Percentiles rank a stretch among this genome's conserved stretches.
phyloP scores from a whole-genome alignment of 1,284 basidiomycete species.

The Microbotryum silenes-acaulis region DNA sequence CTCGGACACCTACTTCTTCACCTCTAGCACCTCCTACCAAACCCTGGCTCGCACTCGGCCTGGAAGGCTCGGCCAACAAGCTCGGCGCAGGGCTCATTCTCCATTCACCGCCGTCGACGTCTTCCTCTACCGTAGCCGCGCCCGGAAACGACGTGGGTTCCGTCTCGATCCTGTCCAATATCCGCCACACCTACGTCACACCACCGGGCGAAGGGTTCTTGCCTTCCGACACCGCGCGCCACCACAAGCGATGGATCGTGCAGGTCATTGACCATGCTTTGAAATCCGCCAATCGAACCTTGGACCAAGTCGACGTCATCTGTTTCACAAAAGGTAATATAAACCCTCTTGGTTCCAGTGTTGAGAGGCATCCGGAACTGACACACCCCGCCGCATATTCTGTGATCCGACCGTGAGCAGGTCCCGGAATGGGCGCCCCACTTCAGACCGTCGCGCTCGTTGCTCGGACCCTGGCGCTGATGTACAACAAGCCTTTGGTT shows the following conservation, averaged over 20 bases:
- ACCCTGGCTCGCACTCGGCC: slow-evolving; percentile 53
- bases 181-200: slow-evolving; percentile 96
- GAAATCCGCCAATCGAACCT: slow-evolving; percentile 58
- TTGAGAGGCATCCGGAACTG: background rate
- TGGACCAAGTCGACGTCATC: slow-evolving; percentile 82
- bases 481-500: slow-evolving; percentile 85
- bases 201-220: slow-evolving; percentile 96
- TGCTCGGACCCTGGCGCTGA: slow-evolving; percentile 80
- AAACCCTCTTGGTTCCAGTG: no score
- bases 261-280: slow-evolving; percentile 75
- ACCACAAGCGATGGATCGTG: slow-evolving; percentile 89
- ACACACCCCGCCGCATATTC: background rate
- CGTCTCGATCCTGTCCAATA: slow-evolving; percentile 45
- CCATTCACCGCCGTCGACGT: slow-evolving; percentile 54
- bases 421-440: slow-evolving; percentile 97
- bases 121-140: slow-evolving; percentile 40
- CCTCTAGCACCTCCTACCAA: slow-evolving; percentile 9
- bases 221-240: slow-evolving; percentile 86
- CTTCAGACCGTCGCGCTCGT: slow-evolving; percentile 90
- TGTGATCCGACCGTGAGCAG: slow-evolving; percentile 44
- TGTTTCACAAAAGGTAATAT: slow-evolving; percentile 86
- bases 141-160: slow-evolving; percentile 52
- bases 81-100: slow-evolving; percentile 90
- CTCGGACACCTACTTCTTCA: slow-evolving; percentile 7
- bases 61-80: slow-evolving; percentile 97